Base-by-base conservation (phyloP, 345 rosid genomes). In the Toxicodendron radicans region DNA sequence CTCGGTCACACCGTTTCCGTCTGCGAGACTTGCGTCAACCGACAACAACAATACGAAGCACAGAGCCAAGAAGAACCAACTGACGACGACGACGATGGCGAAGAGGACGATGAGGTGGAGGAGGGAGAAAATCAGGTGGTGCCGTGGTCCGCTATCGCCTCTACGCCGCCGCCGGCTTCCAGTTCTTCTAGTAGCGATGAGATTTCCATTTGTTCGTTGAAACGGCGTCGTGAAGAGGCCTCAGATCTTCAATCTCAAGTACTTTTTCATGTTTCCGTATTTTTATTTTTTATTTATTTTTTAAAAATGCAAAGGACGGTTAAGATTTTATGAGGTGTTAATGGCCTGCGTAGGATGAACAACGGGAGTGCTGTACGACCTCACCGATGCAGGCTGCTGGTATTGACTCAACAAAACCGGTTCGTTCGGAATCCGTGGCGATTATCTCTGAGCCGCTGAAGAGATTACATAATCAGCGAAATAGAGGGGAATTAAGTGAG, bases 51-150 rank as follows among this genome's bases (percentile, higher is more conserved):
- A 11, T 74, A 63, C 7, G 64, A 18, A 12, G 77, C 18, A 10
- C 78, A 61, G 64, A 78, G 73, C 18, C 68, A 69, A 35, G 82
- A 58, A 20, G 80, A 76, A 72, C 13, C 72, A 68, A 11, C 77
- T 2, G 79, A 70, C 38, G 78, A 62, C 49, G 78, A 57, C 21
- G 74, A 46, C 0, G 66, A 71, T 1, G 46, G 11, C 4, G 68
- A 38, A 3, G 78, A 24, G 12, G 81, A 71, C n/a, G 78, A 3
- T 3, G 73, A 46, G 2, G 77, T 67, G 0, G 81, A 27, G 65
- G 84, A 78, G 6, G 87, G 80, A 24, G 87, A 86, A 38, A 89
- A 87, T 80, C 91, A 87, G 78, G 90, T 84, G 64, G 91, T 87
- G 63, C 90, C 89, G 17, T 82, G 79, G 91, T 79, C 92, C 13